Percentiles rank a stretch among this genome's conserved stretches.
These are phyloP conservation scores for Sungouiella thailandica DNA, from an alignment of 805 yeast genomes.

Conservation along the genomic window DNA sequence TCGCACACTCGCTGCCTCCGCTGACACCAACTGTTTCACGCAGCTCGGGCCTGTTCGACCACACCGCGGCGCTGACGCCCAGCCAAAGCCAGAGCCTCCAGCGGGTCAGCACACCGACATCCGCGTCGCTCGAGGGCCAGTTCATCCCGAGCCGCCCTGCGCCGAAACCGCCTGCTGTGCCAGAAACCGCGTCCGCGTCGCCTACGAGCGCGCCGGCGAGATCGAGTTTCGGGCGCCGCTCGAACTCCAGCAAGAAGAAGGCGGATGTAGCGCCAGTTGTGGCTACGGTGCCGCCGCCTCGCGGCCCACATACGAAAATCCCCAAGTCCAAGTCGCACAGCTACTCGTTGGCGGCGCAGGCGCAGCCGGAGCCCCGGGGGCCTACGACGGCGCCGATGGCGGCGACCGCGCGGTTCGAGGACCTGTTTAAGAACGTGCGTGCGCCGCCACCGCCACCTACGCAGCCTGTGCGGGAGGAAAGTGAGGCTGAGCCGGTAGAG, in stretches of 20 bases:
- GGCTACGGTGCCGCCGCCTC: too few relatives aligned
- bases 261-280: too few relatives aligned
- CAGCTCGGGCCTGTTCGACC: constrained; percentile 10
- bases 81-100: too few relatives aligned
- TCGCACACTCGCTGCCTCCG: constrained; percentile 26
- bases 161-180: constrained; percentile 49
- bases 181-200: constrained; percentile 7
- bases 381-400: constrained; percentile 36
- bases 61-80: constrained; percentile 5
- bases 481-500: constrained; percentile 7
- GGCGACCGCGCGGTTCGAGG: constrained; percentile 2
- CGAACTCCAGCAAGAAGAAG: too few relatives aligned
- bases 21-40: constrained; percentile 19
- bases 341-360: constrained; percentile 28
- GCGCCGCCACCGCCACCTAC: constrained; percentile 42
- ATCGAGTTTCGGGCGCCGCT: too few relatives aligned
- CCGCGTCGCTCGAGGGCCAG: constrained; percentile 26
- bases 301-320: constrained; percentile 14
- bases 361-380: constrained; percentile 18
- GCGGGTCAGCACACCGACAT: too few relatives aligned
- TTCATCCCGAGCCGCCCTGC: constrained; percentile 67
- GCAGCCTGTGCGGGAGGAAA: constrained; percentile 16
- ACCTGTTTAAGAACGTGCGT: constrained; percentile 30
- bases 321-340: constrained; percentile 42
- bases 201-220: too few relatives aligned